Evolutionary conservation across 371 early-diverging fungal genomes (phyloP), one percentile per base, ranked within the genome.

Genomic region (Mortierella sp.): DNA sequence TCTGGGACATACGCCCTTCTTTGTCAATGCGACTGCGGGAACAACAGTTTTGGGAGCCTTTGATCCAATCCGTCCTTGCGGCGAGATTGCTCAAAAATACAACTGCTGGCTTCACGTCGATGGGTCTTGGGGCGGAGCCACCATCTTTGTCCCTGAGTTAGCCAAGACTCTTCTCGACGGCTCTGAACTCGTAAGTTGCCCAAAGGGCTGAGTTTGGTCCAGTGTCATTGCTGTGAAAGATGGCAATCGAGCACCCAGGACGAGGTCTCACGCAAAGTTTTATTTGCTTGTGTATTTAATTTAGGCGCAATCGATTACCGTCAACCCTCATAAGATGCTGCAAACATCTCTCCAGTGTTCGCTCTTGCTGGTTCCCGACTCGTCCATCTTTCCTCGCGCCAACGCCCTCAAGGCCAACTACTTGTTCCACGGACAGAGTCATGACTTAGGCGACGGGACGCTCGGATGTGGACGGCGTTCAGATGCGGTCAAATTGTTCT

Each of bases 261-360:
- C 0, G 34, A 19, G 31, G 8, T 34, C 19, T 54, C 44, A 73
- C 55, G 28, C 48, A 14, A 16, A 61, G 6, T 21, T 71, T 37
- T 44, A 73, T 34, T 37, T 57, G 28, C 53, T 40, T 9, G 28
- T 77, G 11, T 71, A 48, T 24, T 77, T 73, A 53, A n/a, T 71
- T 67, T 54, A 89, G 84, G 92, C 93, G 37, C 93, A 97, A 81
- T 93, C 96, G 24, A 89, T 96, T 64, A 94, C 95, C 0, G 51
- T 96, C 69, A 96, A 96, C 74, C 97, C 97, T 6, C 97, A 97
- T 88, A 97, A 97, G 88, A 89, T 97, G 76, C 84, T 97, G 40
- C 96, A 96, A 53, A 93, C 95, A 13, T 95, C 97, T 0, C 78
- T 95, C 70, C 96, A 96, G 83, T 97, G 97, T 81, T 95, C 96